These are phyloP conservation scores for Mortierella sp. DNA, from an alignment of 371 early-diverging fungal species.

Conservation along the genomic window DNA sequence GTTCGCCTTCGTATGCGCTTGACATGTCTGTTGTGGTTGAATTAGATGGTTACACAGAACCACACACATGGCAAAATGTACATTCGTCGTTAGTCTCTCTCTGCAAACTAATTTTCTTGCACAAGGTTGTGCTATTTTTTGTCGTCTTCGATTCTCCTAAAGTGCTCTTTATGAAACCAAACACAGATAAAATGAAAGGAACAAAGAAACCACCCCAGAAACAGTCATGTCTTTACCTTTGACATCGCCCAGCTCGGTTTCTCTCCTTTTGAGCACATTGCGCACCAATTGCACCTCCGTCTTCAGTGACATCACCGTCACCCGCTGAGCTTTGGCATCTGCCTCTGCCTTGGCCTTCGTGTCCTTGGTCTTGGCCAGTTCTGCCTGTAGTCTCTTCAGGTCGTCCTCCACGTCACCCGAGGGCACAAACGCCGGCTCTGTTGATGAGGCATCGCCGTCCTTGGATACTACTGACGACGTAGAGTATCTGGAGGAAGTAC, in stretches of 20 bases:
- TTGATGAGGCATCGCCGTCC: not conserved
- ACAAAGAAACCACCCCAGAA: not conserved
- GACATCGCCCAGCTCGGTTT: slow-evolving; percentile 48
- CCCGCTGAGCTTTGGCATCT: slow-evolving; percentile 45
- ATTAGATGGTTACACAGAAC: not conserved
- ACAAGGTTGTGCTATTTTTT: no score
- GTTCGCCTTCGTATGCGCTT: slow-evolving; percentile 30
- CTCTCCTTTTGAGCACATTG: slow-evolving; percentile 50
- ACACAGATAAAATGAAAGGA: not conserved
- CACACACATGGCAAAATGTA: not conserved
- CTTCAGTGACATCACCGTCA: slow-evolving; percentile 48
- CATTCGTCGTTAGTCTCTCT: not conserved
- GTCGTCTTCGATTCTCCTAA: not conserved
- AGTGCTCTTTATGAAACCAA: not conserved
- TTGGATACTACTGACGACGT: not conserved
- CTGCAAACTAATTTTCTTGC: not conserved
- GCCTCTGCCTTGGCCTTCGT: slow-evolving; percentile 44
- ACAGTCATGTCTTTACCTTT: slow-evolving; percentile 28
- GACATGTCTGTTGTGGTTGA: slow-evolving; percentile 33
- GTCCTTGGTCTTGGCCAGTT: slow-evolving; percentile 38
- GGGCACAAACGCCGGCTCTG: slow-evolving; percentile 15
- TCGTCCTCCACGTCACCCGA: slow-evolving; percentile 46
- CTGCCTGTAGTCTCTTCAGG: slow-evolving; percentile 28
- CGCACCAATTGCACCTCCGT: slow-evolving; percentile 51
- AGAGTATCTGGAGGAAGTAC: no score